These are phyloP conservation scores for Bipolaris oryzae DNA, from an alignment of 2,329 filamentous ascomycete species.

Conservation along the genomic window DNA sequence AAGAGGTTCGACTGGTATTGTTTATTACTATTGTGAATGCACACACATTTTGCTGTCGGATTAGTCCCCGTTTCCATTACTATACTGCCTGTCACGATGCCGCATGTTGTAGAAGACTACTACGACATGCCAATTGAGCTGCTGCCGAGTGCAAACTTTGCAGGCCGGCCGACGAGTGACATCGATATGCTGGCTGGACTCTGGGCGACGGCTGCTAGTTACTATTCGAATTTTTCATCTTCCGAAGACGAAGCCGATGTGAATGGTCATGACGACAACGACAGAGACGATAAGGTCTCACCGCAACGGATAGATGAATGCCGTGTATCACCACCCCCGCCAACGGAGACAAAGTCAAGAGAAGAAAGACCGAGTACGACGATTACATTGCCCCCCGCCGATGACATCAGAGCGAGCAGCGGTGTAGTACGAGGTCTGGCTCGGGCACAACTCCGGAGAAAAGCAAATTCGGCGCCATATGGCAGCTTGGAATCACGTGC, in stretches of 20 bases:
- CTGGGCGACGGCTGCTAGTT: slow-evolving; percentile 14
- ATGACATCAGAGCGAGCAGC: slow-evolving; percentile 12
- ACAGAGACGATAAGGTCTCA: slow-evolving; percentile 11
- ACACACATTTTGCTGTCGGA: too few relatives aligned
- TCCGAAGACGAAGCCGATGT: slow-evolving; percentile 19
- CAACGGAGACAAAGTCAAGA: neutral
- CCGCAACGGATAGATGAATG: neutral
- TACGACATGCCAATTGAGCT: slow-evolving; percentile 30
- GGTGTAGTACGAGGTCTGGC: slow-evolving; percentile 8
- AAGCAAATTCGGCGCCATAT: slow-evolving; percentile 30
- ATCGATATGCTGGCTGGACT: slow-evolving; percentile 29
- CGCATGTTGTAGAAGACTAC: slow-evolving; percentile 22
- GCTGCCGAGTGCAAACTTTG: slow-evolving; percentile 33
- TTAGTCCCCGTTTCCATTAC: neutral
- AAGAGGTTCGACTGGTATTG: too few relatives aligned
- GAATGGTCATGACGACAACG: neutral
- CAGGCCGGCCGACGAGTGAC: slow-evolving; percentile 29
- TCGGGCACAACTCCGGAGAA: slow-evolving; percentile 23
- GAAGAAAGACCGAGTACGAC: slow-evolving; percentile 12
- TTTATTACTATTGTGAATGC: too few relatives aligned
- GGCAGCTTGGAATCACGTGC: slow-evolving; percentile 14
- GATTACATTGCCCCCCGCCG: slow-evolving; percentile 9
- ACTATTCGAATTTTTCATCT: slow-evolving; percentile 12
- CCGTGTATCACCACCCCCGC: slow-evolving; percentile 7
- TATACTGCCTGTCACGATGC: slow-evolving; percentile 6